Base-by-base conservation (phyloP, 2,329 filamentous ascomycete genomes). In the Fusarium multiceps region DNA sequence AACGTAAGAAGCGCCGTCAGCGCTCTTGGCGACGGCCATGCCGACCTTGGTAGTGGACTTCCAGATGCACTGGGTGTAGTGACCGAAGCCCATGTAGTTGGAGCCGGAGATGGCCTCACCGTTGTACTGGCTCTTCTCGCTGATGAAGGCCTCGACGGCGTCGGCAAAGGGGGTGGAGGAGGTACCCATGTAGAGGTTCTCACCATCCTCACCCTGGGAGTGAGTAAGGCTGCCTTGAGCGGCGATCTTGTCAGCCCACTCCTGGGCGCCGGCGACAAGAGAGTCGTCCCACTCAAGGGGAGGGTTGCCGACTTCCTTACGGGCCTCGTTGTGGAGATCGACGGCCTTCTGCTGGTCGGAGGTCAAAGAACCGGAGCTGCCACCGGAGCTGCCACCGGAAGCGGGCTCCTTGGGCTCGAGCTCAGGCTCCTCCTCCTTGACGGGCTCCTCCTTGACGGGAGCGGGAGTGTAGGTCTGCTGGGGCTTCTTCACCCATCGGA, bases 41-140 rank as follows among this genome's bases (percentile, higher is more conserved):
- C 69, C 72, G 67, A 74, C 66, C 69, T 72, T 75, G 63, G 62
- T 71, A 63, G 72, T 74, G 41, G 63, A 47, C 59, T 71, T 71
- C 72, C 72, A 74, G 56, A 74, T 49, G 46, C 64, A 61, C 59
- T 74, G 72, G 27, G 72, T 74, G 71, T 74, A 74, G 66, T 74
- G 72, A 32, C 72, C 72, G 41, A 72, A 75, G 20, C 18, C 42
- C 50, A 50, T 27, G 71, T 69, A 74, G 72, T 74, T 75, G 54
- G 51, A 51, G 25, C 41, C 45, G 4, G 53, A 45, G 45, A 74
- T 74, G 12, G 55, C 28, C 63, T 74, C 51, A 37, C 72, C 72
- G 50, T 50, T 63, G 62, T 74, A 74, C 27, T 45, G 40, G 62
- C 54, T 74, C 71, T 74, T 75, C 69, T 74, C 72, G 13, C 23